Base-by-base conservation (phyloP, 1,139 yeast species). In the Sugiyamaella grinbergsii region DNA sequence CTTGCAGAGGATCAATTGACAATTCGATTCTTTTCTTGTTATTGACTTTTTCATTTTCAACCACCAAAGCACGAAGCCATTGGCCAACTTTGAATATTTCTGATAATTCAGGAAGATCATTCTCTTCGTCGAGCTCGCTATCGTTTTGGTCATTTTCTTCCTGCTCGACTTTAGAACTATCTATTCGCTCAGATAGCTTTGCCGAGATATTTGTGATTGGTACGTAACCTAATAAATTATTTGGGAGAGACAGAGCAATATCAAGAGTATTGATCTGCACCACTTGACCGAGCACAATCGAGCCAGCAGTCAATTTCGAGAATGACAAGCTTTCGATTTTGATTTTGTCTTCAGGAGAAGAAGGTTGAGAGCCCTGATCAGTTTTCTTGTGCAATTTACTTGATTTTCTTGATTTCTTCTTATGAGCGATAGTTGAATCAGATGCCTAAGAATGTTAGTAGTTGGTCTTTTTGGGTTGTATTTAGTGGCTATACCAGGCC, bases 61-160 rank as follows among this genome's bases (percentile, higher is more conserved):
- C 76, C 5, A 91, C 90, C 51, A 77, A 72, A 23, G 95, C 95
- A 61, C 94, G 80, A 43, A 93, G 71, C 90, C 95, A 93, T 67
- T 88, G 94, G 10, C 98, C 98, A 38, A 80, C 61, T 43, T 69
- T 66, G 71, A 91, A 90, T 50, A 80, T 67, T 1, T 73, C 64
- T 1, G 71, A 65, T 54, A 88, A 62, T 19, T 62, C 69, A 6
- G 59, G 54, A 11, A 58, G 29, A n/a, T 43, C 48, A 18, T 56
- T 52, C 20, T 73, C 76, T 18, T 72, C 71, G 2, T 62, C 66
- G 6, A n/a, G n/a, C n/a, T n/a, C n/a, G n/a, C n/a, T n/a, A n/a
- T 63, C 70, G 10, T 59, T 59, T 8, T 59, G 62, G 3, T 61
- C 66, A 1, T 63, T 71, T 6, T 58, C 66, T 8, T 54, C 62